Evolutionary conservation across 805 yeast genomes (phyloP).

Genomic region (Clavispora vitiphila): DNA sequence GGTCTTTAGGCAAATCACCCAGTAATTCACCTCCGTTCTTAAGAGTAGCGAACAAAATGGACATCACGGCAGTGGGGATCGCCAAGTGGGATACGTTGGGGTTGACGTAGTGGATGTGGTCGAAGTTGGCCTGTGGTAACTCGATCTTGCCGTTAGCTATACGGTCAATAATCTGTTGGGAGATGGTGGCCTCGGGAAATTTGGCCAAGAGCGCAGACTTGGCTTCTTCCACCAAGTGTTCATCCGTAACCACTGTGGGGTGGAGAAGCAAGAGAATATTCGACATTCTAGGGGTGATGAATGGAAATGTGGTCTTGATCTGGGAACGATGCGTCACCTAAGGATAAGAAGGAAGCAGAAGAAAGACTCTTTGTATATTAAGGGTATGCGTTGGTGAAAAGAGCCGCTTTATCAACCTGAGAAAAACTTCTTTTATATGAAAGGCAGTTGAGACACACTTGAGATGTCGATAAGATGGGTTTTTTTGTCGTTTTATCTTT

Average conservation of each 20-base stretch:
- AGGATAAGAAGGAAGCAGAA: too few species aligned
- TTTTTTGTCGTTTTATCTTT: background rate
- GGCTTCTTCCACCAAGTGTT: conserved; percentile 37
- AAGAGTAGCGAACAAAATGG: conserved; percentile 36
- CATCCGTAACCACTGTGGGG: conserved; percentile 62
- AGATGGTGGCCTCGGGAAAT: conserved; percentile 24
- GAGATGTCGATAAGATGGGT: background rate
- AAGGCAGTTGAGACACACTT: background rate
- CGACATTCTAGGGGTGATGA: conserved; percentile 9
- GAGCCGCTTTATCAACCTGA: background rate
- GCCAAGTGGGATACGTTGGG: conserved; percentile 45
- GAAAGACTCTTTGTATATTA: background rate
- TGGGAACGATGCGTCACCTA: too few species aligned
- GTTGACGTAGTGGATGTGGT: conserved; percentile 49
- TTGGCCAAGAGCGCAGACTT: conserved; percentile 28
- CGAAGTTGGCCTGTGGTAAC: conserved; percentile 33
- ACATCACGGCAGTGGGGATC: conserved; percentile 43
- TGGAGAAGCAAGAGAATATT: conserved; percentile 49
- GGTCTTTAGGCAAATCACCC: conserved; percentile 51
- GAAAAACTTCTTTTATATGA: too few species aligned
- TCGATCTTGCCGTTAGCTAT: conserved; percentile 45
- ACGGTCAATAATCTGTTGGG: conserved; percentile 56
- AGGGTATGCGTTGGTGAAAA: background rate
- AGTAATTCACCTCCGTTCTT: conserved; percentile 41
- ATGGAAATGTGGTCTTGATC: too few species aligned